These are phyloP conservation scores for Russula dissimulans DNA, from an alignment of 768 basidiomycete genomes.

Conservation along the genomic window DNA sequence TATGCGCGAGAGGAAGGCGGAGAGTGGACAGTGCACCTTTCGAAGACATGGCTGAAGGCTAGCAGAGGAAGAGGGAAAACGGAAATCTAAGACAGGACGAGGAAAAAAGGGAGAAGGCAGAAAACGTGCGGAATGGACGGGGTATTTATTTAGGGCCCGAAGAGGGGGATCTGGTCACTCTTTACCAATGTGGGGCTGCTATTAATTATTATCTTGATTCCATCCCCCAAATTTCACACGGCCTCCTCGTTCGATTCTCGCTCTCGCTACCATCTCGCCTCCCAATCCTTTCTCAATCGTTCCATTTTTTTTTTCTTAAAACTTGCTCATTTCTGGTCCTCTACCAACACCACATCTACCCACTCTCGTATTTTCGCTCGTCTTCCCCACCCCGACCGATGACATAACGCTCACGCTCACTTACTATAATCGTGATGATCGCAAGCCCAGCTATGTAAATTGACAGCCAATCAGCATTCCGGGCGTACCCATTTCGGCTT, in stretches of 20 bases:
- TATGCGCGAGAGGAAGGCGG: background rate
- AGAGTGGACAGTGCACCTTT: slow-evolving; percentile 8
- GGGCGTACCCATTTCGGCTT: background rate
- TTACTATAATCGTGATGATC: background rate
- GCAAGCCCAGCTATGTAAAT: background rate
- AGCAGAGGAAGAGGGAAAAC: background rate
- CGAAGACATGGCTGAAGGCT: slow-evolving; percentile 15
- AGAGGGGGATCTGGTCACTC: background rate
- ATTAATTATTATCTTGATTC: no score
- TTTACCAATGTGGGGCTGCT: no score
- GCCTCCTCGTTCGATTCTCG: slow-evolving; percentile 3
- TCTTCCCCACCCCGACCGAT: background rate
- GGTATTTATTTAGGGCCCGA: slow-evolving; percentile 17
- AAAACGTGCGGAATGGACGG: background rate
- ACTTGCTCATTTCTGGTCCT: no score
- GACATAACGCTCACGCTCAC: background rate
- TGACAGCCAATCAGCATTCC: background rate
- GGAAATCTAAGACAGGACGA: background rate
- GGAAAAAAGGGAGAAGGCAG: background rate
- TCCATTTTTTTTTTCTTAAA: background rate
- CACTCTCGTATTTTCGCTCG: background rate
- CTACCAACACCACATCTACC: background rate
- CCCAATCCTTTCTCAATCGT: background rate
- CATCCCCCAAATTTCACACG: slow-evolving; percentile 20
- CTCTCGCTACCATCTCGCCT: background rate